These are phyloP conservation scores for Syzygium malaccense DNA, from an alignment of 441 rosid genomes.

Conservation along the genomic window DNA sequence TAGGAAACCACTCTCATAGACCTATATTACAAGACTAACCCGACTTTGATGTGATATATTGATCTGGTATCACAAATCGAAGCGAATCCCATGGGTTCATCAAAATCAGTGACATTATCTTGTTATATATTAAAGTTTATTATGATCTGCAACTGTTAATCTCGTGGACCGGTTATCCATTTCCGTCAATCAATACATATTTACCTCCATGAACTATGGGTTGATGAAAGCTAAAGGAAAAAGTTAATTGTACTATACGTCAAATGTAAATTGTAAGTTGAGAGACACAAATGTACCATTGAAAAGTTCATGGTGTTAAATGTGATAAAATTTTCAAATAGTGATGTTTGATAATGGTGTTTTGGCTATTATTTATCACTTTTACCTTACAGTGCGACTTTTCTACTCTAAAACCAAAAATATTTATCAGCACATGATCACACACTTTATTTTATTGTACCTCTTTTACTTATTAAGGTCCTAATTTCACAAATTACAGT, in stretches of 20 bases:
- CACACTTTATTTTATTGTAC: neutral
- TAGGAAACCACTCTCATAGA: neutral
- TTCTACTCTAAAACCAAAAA: neutral
- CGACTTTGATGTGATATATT: neutral
- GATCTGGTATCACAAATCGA: neutral
- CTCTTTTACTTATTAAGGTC: neutral
- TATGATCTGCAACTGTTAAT: too few species aligned
- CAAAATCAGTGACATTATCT: neutral
- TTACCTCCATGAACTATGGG: too few species aligned
- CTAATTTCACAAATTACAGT: neutral
- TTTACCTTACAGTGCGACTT: neutral
- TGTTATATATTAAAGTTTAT: neutral
- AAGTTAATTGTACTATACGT: neutral
- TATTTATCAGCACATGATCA: neutral
- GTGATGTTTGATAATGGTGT: neutral
- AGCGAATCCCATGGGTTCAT: neutral
- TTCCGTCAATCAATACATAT: too few species aligned
- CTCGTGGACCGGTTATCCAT: too few species aligned
- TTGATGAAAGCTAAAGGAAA: too few species aligned
- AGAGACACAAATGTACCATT: neutral
- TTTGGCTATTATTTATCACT: neutral
- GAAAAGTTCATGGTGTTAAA: neutral
- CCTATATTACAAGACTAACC: neutral
- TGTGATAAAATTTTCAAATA: neutral
- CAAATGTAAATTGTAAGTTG: neutral